These are phyloP conservation scores for Tuber indicum DNA, from an alignment of 495 filamentous ascomycete species.

Conservation along the genomic window DNA sequence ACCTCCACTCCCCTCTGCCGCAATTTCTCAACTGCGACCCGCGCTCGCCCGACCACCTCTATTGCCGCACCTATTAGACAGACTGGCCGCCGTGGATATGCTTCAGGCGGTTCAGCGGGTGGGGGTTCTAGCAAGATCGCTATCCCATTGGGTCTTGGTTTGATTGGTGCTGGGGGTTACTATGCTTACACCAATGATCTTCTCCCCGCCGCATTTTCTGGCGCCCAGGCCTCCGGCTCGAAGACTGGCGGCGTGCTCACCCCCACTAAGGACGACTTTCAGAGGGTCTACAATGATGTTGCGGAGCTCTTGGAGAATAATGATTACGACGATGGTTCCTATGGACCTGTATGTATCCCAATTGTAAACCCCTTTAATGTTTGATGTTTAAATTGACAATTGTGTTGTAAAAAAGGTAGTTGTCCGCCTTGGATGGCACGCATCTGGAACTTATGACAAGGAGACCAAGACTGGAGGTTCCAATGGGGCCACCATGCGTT, in stretches of 20 bases:
- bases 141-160: slow-evolving; percentile 53
- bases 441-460: slow-evolving; percentile 81
- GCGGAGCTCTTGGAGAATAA: slow-evolving; percentile 74
- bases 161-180: slow-evolving; percentile 61
- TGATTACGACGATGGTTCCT: slow-evolving; percentile 95
- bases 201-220: slow-evolving; percentile 31
- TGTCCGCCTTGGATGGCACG: slow-evolving; percentile 80
- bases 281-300: slow-evolving; percentile 89
- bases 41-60: slow-evolving; percentile 48
- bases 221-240: slow-evolving; percentile 43
- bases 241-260: slow-evolving; percentile 56
- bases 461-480: slow-evolving; percentile 84
- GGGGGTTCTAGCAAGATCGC: slow-evolving; percentile 51
- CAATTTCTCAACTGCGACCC: slow-evolving; percentile 23
- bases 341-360: slow-evolving; percentile 62
- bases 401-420: slow-evolving; percentile 49
- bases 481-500: slow-evolving; percentile 98
- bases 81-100: slow-evolving; percentile 55
- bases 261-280: slow-evolving; percentile 81
- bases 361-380: slow-evolving; percentile 7
- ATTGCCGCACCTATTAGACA: slow-evolving; percentile 48
- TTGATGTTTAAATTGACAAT: slow-evolving; percentile 45
- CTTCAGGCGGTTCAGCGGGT: slow-evolving; percentile 57
- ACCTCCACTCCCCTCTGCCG: slow-evolving; percentile 29
- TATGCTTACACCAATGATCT: slow-evolving; percentile 62